Percentiles rank a stretch among this genome's conserved stretches.
phyloP scores from a whole-genome alignment of 345 rosid species.

The Kandelia obovata region DNA sequence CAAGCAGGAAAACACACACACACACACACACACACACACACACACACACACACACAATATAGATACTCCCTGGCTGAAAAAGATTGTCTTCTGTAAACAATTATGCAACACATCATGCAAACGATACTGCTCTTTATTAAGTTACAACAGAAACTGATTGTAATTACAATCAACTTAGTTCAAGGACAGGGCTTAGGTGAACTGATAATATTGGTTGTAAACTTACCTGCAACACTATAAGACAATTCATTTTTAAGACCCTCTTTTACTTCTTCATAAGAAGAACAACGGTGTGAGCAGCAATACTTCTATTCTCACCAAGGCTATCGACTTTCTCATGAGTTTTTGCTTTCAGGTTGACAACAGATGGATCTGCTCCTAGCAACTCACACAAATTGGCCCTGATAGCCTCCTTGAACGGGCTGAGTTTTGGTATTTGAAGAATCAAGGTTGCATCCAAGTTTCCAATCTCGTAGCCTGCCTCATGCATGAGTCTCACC shows the following conservation, averaged over 20 bases:
- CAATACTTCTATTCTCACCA: slow-evolving; percentile 87
- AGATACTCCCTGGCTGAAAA: too few species aligned
- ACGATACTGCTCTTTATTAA: too few species aligned
- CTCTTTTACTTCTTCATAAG: slow-evolving; percentile 58
- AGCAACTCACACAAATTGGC: slow-evolving; percentile 66
- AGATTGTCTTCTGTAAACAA: too few species aligned
- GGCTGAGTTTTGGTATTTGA: slow-evolving; percentile 84
- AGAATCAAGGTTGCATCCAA: slow-evolving; percentile 87
- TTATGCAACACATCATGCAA: too few species aligned
- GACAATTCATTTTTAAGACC: background rate
- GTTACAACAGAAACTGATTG: too few species aligned
- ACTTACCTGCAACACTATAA: too few species aligned
- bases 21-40: too few species aligned
- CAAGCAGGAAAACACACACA: too few species aligned
- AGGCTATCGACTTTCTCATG: slow-evolving; percentile 91
- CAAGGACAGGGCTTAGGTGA: too few species aligned
- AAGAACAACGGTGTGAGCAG: slow-evolving; percentile 90
- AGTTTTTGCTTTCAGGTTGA: slow-evolving; percentile 87
- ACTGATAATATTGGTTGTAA: too few species aligned
- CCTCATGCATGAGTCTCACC: slow-evolving; percentile 87
- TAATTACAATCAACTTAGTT: too few species aligned
- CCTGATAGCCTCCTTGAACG: slow-evolving; percentile 72
- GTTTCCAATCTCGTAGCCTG: slow-evolving; percentile 87
- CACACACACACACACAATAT: too few species aligned
- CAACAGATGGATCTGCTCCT: slow-evolving; percentile 71